Base-by-base conservation (phyloP, 176 grass and related monocot species). In the Triticum turgidum region DNA sequence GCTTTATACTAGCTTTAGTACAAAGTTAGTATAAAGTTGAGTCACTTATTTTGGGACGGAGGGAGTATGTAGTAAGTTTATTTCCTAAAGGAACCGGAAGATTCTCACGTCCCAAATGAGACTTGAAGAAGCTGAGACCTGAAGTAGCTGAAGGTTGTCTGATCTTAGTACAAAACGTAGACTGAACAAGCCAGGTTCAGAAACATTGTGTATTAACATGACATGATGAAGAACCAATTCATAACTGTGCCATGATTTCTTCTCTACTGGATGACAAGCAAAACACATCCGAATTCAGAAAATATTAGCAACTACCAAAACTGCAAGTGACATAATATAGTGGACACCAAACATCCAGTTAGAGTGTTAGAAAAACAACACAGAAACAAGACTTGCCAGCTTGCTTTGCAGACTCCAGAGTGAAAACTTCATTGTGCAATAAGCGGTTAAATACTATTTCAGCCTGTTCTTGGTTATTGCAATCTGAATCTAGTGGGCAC, bases 361-460 rank as follows among this genome's bases (percentile, higher is more conserved):
- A 76, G 32, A 74, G 24, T 52, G 73, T 49, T 30, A 81, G 61
- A 38, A 45, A 44, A 61, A 83, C 34, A 89, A 27, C 51, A 71
- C 51, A 71, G 47, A 75, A 89, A 45, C 21, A 81, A 1, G 78
- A 54, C 47, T 59, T 69, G 74, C 34, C 82, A 85, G 22, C 30
- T 80, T 51, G 63, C 32, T 80, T 3, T 25, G 51, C n/a, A 78
- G 14, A 30, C 44, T 52, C 25, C 24, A 49, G 18, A 73, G 65
- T 38, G 10, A 89, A 80, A 78, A 65, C 33, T 80, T 35, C 25
- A 33, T 20, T 54, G 25, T 76, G 45, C 10, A 32, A 32, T 32
- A 32, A 32, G 30, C 30, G 30, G 30, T 32, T n/a, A 80, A 65
- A 64, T 34, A 66, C 34, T 80, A 58, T 69, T 9, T 0, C 1